phyloP scores from a whole-genome alignment of 805 yeast genomes.

The Monosporozyma solicola region DNA sequence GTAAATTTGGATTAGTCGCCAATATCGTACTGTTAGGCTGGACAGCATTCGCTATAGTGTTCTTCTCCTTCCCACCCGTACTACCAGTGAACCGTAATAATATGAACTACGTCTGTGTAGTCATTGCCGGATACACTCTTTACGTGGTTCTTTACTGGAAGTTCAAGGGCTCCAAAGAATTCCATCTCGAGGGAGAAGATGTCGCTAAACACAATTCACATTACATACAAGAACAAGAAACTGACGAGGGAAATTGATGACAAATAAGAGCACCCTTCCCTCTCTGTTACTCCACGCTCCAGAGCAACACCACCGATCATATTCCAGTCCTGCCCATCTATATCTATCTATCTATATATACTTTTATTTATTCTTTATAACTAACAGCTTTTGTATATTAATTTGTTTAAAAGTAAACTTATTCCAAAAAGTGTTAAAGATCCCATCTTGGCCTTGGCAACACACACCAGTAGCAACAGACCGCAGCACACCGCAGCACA shows the following conservation, averaged over 20 bases:
- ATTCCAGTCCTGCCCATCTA: too few species aligned
- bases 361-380: not conserved
- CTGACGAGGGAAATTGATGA: conserved; percentile 1
- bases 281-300: not conserved
- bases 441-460: not conserved
- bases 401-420: not conserved
- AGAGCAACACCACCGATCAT: too few species aligned
- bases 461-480: not conserved
- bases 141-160: conserved; percentile 48
- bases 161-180: conserved; percentile 30
- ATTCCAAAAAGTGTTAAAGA: not conserved
- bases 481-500: not conserved
- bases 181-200: conserved; percentile 24
- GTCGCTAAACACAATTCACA: not conserved
- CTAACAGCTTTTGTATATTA: not conserved
- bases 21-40: conserved; percentile 46
- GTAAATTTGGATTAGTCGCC: conserved; percentile 42
- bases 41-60: conserved; percentile 50
- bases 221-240: conserved; percentile 7
- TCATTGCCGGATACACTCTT: conserved; percentile 38
- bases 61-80: conserved; percentile 55
- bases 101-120: conserved; percentile 63
- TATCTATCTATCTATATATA: too few species aligned
- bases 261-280: not conserved
- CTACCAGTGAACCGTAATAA: conserved; percentile 52